Conservation (phyloP, 805 yeast species). For the Kazachstania taianensis region DNA sequence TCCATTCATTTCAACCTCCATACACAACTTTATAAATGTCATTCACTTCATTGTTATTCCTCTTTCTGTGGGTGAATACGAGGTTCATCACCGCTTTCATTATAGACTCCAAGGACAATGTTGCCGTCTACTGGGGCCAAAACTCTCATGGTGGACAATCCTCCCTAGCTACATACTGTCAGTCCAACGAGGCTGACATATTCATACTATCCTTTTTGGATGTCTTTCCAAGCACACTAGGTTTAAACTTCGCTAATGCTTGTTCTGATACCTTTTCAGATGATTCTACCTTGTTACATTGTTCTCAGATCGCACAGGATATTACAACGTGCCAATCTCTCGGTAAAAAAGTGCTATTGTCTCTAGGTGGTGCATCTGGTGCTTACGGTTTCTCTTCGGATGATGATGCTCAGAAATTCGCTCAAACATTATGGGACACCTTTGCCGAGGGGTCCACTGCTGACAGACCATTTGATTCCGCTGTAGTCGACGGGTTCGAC, state of each 20-base stretch:
- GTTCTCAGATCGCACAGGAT: conserved; percentile 52
- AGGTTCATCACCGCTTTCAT: too few relatives aligned
- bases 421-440: conserved; percentile 49
- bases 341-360: conserved; percentile 72
- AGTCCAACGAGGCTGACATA: conserved; percentile 58
- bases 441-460: conserved; percentile 50
- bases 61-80: too few relatives aligned
- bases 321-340: conserved; percentile 62
- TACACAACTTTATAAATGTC: too few relatives aligned
- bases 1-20: too few relatives aligned
- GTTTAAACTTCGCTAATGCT: conserved; percentile 49
- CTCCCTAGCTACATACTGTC: conserved; percentile 47
- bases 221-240: conserved; percentile 46
- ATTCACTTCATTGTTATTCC: too few relatives aligned
- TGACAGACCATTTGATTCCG: conserved; percentile 60
- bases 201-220: conserved; percentile 61
- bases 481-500: conserved; percentile 85
- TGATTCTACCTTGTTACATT: conserved; percentile 31
- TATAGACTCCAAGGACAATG: conserved; percentile 39
- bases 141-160: conserved; percentile 55
- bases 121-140: conserved; percentile 89
- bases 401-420: conserved; percentile 54
- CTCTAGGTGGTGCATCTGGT: conserved; percentile 67
- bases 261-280: conserved; percentile 33
- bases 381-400: conserved; percentile 75